phyloP scores from a whole-genome alignment of 257 asterid genomes.

The Ligustrum vulgare region DNA sequence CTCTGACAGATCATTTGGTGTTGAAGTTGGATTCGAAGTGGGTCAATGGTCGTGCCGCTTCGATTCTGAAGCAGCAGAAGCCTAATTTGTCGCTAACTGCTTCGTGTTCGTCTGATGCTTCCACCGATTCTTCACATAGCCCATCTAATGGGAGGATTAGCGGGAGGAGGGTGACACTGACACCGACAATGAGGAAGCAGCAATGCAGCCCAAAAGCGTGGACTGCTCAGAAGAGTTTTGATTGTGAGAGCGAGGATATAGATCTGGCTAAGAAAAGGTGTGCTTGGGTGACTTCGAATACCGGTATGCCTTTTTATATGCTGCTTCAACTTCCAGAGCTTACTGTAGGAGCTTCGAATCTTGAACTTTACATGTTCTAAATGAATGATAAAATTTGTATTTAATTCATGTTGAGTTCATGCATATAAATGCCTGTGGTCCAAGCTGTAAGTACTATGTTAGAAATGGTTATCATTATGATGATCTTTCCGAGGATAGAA shows the following conservation, averaged over 20 bases:
- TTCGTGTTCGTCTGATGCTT: conserved; percentile 94
- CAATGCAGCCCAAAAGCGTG: conserved; percentile 46
- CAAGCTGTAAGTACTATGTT: background rate
- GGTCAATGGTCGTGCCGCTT: conserved; percentile 42
- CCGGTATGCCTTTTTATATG: conserved; percentile 52
- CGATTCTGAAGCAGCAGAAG: conserved; percentile 55
- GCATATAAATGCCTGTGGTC: background rate
- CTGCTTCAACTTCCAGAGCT: conserved; percentile 17
- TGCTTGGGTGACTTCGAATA: conserved; percentile 89
- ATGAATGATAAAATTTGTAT: background rate
- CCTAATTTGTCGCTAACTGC: conserved; percentile 65
- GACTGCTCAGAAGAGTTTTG: conserved; percentile 35
- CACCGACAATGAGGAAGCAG: conserved; percentile 36
- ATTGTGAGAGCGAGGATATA: conserved; percentile 51
- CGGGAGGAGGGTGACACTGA: conserved; percentile 42
- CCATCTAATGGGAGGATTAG: conserved; percentile 80
- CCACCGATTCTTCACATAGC: conserved; percentile 86
- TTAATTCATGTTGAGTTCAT: background rate
- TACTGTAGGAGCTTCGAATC: background rate
- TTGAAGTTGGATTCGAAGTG: conserved; percentile 44
- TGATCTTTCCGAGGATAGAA: conserved; percentile 16
- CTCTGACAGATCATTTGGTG: conserved; percentile 29
- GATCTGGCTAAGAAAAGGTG: conserved; percentile 74
- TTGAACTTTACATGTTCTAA: background rate
- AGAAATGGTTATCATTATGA: background rate